Percentiles rank a stretch among this genome's conserved stretches.
phyloP scores from a whole-genome alignment of 257 asterid species.

The Cinchona pubescens region DNA sequence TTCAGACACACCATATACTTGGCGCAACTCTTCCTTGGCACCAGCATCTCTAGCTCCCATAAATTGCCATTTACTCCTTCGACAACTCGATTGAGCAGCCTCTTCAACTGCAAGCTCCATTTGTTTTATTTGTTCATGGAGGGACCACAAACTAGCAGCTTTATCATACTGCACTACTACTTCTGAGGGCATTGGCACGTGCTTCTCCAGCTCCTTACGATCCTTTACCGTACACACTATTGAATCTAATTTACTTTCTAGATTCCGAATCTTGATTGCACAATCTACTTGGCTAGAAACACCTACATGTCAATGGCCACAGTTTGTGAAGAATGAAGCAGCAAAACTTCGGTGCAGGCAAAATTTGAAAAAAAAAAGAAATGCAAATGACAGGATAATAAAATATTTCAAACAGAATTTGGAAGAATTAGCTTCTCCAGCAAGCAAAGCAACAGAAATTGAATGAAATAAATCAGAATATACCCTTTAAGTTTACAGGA shows the following conservation, averaged over 20 bases:
- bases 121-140: constrained; percentile 91
- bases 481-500: constrained; percentile 99
- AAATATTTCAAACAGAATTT: not conserved
- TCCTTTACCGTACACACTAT: constrained; percentile 92
- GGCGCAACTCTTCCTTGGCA: constrained; percentile 86
- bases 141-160: constrained; percentile 93
- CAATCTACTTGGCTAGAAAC: constrained; percentile 99
- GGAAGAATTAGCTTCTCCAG: not conserved
- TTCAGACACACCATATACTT: constrained; percentile 97
- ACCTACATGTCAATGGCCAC: constrained; percentile 45
- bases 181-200: constrained; percentile 97
- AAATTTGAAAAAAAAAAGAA: not conserved
- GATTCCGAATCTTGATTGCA: constrained; percentile 89
- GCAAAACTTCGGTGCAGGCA: not conserved
- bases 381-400: not conserved
- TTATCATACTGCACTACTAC: constrained; percentile 91
- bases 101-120: constrained; percentile 91
- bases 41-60: constrained; percentile 99
- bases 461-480: not conserved
- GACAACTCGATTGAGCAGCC: constrained; percentile 88
- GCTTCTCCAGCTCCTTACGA: constrained; percentile 92
- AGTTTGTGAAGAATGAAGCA: not conserved
- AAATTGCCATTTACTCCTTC: constrained; percentile 98
- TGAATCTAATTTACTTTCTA: constrained; percentile 86
- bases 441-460: not conserved